Evolutionary conservation across 805 yeast genomes (phyloP).

Genomic region (Hanseniaspora valbyensis): DNA sequence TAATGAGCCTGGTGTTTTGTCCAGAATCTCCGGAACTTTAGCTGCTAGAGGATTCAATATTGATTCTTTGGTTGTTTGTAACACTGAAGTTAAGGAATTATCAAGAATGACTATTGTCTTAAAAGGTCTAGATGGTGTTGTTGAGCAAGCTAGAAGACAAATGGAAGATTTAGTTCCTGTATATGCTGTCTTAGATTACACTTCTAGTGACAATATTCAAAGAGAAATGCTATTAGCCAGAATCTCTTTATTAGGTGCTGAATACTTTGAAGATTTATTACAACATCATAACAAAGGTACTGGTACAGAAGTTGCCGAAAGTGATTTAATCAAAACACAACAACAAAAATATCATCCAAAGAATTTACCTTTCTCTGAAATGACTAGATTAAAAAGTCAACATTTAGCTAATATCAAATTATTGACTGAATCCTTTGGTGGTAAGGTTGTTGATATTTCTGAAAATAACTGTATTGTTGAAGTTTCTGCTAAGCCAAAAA

Average conservation of each 20-base stretch:
- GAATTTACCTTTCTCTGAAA: conserved; percentile 81
- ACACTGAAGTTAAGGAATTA: conserved; percentile 88
- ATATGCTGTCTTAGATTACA: conserved; percentile 91
- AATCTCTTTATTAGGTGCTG: conserved; percentile 92
- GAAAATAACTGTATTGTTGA: conserved; percentile 92
- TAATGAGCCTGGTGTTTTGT: conserved; percentile 95
- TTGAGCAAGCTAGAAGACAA: conserved; percentile 97
- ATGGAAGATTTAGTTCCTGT: conserved; percentile 97
- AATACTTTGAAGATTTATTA: conserved; percentile 87
- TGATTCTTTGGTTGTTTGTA: conserved; percentile 92
- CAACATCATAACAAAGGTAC: conserved; percentile 54
- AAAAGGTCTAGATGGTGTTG: conserved; percentile 88
- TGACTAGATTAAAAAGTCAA: conserved; percentile 83
- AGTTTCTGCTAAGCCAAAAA: conserved; percentile 83
- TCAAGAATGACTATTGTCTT: conserved; percentile 94
- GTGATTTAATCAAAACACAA: conserved; percentile 23
- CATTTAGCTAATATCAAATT: conserved; percentile 77
- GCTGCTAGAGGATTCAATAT: conserved; percentile 98
- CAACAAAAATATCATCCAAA: conserved; percentile 65
- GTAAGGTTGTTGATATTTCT: conserved; percentile 80
- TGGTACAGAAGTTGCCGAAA: conserved; percentile 24
- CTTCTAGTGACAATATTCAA: conserved; percentile 77
- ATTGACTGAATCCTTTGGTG: conserved; percentile 80
- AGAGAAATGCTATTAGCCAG: conserved; percentile 87
- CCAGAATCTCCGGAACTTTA: conserved; percentile 83